Evolutionary conservation across 495 filamentous ascomycete genomes (phyloP), one percentile per base, ranked within the genome.

Genomic region (Hamigera avellanea): DNA sequence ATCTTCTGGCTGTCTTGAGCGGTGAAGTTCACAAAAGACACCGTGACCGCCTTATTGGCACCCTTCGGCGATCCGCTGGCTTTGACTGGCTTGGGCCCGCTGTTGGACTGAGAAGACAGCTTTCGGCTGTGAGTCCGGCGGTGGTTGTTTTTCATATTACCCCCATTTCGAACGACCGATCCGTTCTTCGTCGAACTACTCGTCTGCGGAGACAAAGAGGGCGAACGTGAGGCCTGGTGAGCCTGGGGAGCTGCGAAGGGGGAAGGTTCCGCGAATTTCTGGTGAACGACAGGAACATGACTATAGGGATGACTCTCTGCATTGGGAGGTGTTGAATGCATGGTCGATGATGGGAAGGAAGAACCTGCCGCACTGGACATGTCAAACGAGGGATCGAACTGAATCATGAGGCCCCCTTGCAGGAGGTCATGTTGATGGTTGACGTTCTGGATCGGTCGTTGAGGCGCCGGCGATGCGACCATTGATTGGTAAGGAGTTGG

Each of bases 1-100:
- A 98, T 84, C 52, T 78, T 76, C 25, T 69, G 64, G 53, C 75
- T 80, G 56, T 98, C 93, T 10, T 68, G 51, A 0, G 86, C 75
- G n/a, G 87, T 95, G 60, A 80, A 94, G 55, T 96, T 96, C 37
- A 93, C 84, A 49, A 98, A 98, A 1, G 76, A 78, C 27, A 81
- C 74, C 8, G 53, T 61, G 18, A 64, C 62, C 16, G 62, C 50
- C 32, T 59, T 63, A 31, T 50, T 52, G 34, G 48, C 27, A 12
- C 52, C 52, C 23, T 50, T 59, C 17, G 63, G 56, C 19, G 50
- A 46, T 16, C 29, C 38, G 26, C 33, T 35, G 18, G 37, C 18
- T 19, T 57, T 67, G 27, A 45, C 51, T 2, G 61, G 49, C 36
- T 61, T 64, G 23, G 60, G 62, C 6, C 42, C 47, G 16, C 37